Evolutionary conservation across 257 asterid species (phyloP).

Genomic region (Cinchona pubescens): DNA sequence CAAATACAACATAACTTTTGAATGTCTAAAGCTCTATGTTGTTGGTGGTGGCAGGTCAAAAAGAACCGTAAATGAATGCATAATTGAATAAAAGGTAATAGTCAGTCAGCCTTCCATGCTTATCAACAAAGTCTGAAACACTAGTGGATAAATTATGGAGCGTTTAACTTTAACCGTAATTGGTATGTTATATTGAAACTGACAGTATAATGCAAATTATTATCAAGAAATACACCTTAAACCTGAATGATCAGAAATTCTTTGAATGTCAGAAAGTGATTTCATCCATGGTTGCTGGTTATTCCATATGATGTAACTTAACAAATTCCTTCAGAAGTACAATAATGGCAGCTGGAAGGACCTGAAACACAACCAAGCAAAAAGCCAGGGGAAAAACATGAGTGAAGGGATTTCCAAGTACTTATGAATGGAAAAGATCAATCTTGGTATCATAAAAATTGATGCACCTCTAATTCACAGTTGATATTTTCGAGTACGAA

Average conservation of each 20-base stretch:
- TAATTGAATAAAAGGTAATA: not conserved
- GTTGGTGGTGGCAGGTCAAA: not conserved
- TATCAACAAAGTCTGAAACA: not conserved
- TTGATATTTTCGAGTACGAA: not conserved
- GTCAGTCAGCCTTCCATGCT: not conserved
- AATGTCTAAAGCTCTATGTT: not conserved
- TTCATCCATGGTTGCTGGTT: constrained; percentile 39
- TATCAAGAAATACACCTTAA: constrained; percentile 43
- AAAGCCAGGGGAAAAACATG: not conserved
- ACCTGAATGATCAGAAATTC: constrained; percentile 42
- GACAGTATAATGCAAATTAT: not conserved
- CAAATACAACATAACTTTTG: not conserved
- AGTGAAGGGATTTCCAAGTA: not conserved
- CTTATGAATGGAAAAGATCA: not conserved
- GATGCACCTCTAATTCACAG: not conserved
- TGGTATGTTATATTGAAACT: not conserved
- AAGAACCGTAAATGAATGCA: not conserved
- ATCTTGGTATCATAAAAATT: not conserved
- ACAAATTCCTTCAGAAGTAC: constrained; percentile 51
- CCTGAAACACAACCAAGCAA: constrained; percentile 33
- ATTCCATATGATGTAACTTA: constrained; percentile 52
- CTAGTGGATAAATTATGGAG: not conserved
- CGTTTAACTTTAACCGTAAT: not conserved
- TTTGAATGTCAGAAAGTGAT: constrained; percentile 42
- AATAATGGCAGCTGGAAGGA: constrained; percentile 39